Evolutionary conservation across 192 early-diverging fungal genomes (phyloP).

Genomic region (Coemansia sp.): DNA sequence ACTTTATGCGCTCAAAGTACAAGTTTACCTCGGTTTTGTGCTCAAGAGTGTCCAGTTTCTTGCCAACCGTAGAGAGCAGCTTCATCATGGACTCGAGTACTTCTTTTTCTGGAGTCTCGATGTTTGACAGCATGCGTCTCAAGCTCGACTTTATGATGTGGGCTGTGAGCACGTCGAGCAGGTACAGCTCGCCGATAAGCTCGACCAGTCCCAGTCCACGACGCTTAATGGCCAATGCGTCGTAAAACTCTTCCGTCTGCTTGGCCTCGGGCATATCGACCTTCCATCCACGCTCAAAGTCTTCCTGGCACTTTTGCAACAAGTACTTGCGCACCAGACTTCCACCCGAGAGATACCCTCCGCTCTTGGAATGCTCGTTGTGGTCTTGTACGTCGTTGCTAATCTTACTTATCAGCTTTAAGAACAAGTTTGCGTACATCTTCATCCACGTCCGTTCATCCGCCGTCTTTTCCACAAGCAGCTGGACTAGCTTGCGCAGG

Average conservation of each 20-base stretch:
- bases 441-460: conserved; percentile 85
- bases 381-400: conserved; percentile 59
- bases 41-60: conserved; percentile 66
- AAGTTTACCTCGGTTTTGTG: conserved; percentile 64
- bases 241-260: conserved; percentile 77
- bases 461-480: conserved; percentile 93
- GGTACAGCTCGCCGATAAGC: conserved; percentile 96
- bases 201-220: conserved; percentile 85
- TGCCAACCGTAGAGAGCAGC: conserved; percentile 82
- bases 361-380: conserved; percentile 52
- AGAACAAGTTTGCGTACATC: conserved; percentile 86
- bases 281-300: conserved; percentile 89
- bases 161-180: conserved; percentile 80
- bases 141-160: conserved; percentile 94
- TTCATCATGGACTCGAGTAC: conserved; percentile 90
- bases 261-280: conserved; percentile 69
- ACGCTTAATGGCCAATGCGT: conserved; percentile 85
- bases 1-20: conserved; percentile 78
- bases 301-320: conserved; percentile 89
- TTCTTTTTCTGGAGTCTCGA: conserved; percentile 82
- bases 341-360: conserved; percentile 56
- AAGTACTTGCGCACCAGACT: conserved; percentile 84
- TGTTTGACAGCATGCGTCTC: conserved; percentile 66
- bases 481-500: conserved; percentile 75
- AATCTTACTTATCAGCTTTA: conserved; percentile 68